A percentile compares a stretch with the other conserved stretches of the same genome.
These are phyloP conservation scores for Dichotomopilus funicola DNA, from an alignment of 2,329 filamentous ascomycete genomes.

Conservation along the genomic window DNA sequence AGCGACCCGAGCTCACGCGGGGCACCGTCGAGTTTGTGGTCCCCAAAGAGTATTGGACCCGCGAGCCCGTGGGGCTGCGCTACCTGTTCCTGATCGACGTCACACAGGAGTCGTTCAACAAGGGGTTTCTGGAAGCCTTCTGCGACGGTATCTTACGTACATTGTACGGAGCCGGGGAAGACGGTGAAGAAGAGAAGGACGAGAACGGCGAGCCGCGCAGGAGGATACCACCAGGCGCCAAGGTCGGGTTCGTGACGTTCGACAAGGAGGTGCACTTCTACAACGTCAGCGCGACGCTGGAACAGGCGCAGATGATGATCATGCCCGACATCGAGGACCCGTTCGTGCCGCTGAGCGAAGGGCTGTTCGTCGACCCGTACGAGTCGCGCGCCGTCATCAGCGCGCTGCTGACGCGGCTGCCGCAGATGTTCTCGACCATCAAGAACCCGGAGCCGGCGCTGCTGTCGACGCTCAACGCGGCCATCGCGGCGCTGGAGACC, in stretches of 20 bases:
- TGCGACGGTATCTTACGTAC: conserved; percentile 82
- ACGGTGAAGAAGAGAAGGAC: conserved; percentile 36
- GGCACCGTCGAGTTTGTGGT: conserved; percentile 96
- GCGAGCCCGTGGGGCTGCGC: conserved; percentile 78
- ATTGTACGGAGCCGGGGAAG: conserved; percentile 65
- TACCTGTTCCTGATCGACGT: conserved; percentile 93
- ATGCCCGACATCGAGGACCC: conserved; percentile 97
- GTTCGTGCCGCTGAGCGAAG: conserved; percentile 85
- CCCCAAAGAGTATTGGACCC: conserved; percentile 97
- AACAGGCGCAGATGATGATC: conserved; percentile 94
- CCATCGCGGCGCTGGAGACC: conserved; percentile 71
- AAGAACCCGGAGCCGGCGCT: conserved; percentile 90
- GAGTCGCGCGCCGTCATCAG: conserved; percentile 83
- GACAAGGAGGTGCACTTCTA: conserved; percentile 98
- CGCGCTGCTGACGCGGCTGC: conserved; percentile 76
- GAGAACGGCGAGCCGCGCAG: conserved; percentile 49
- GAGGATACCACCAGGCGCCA: conserved; percentile 68
- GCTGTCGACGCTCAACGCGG: conserved; percentile 76
- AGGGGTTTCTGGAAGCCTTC: conserved; percentile 82
- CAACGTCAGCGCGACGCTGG: conserved; percentile 74
- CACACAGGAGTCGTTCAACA: conserved; percentile 83
- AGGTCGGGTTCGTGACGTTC: conserved; percentile 90
- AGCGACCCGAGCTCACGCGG: conserved; percentile 80
- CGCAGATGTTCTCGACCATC: conserved; percentile 76
- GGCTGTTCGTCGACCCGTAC: conserved; percentile 89